A percentile compares a stretch with the other conserved stretches of the same genome.
phyloP scores from a whole-genome alignment of 441 rosid genomes.

The Sinapis alba region DNA sequence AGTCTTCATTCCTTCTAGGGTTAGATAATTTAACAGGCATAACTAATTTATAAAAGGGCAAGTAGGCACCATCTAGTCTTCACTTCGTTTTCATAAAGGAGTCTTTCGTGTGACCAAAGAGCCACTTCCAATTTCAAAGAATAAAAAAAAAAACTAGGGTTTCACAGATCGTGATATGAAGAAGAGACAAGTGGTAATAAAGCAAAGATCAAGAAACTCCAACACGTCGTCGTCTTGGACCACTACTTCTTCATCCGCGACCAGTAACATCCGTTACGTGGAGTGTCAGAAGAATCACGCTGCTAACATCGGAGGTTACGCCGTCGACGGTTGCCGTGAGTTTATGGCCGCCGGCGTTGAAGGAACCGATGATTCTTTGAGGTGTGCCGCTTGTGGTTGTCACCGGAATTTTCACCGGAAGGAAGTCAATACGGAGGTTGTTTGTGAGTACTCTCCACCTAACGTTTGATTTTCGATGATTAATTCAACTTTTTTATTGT shows the following conservation, averaged over 20 bases:
- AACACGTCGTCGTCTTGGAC: conserved; percentile 52
- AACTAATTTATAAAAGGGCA: conserved; percentile 22
- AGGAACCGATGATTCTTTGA: conserved; percentile 54
- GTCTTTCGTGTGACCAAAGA: conserved; percentile 37
- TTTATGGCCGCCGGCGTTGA: conserved; percentile 81
- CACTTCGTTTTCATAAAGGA: conserved; percentile 30
- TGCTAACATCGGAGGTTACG: conserved; percentile 79
- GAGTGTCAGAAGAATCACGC: conserved; percentile 98
- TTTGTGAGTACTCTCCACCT: conserved; percentile 90
- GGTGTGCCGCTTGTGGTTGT: conserved; percentile 93
- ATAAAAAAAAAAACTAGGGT: conserved; percentile 39
- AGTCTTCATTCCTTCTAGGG: background rate
- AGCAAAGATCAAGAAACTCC: conserved; percentile 48
- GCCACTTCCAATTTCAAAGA: conserved; percentile 19
- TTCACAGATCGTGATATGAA: conserved; percentile 52
- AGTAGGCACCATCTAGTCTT: conserved; percentile 15
- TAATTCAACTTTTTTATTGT: background rate
- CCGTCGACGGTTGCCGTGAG: conserved; percentile 93
- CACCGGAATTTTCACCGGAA: conserved; percentile 87
- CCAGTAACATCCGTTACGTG: conserved; percentile 56
- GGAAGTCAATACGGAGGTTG: conserved; percentile 79
- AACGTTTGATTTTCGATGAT: conserved; percentile 29
- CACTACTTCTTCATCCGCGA: conserved; percentile 53
- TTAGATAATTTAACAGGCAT: background rate
- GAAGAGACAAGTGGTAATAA: conserved; percentile 77